Evolutionary conservation across 768 basidiomycete species (phyloP).

Genomic region (Lentinus tigrinus): DNA sequence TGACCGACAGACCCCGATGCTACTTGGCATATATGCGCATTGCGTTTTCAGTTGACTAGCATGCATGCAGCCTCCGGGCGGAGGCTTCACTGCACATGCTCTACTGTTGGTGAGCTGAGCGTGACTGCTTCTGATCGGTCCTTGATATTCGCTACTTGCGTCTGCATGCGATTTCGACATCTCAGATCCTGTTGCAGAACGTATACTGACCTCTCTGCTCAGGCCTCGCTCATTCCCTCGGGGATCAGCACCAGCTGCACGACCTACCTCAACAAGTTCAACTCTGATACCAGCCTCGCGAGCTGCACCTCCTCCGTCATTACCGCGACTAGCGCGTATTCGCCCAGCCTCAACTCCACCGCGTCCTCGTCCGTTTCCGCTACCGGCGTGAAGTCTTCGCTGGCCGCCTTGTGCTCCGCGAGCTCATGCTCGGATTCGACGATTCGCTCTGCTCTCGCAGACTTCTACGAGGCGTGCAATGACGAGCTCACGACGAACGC

Average conservation of each 20-base stretch:
- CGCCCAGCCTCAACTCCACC: slow-evolving; percentile 41
- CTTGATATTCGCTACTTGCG: too few relatives aligned
- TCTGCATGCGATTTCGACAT: too few relatives aligned
- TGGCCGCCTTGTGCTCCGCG: slow-evolving; percentile 55
- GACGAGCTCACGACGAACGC: slow-evolving; percentile 60
- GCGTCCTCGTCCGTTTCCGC: slow-evolving; percentile 32
- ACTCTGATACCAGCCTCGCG: slow-evolving; percentile 55
- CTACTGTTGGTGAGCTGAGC: too few relatives aligned
- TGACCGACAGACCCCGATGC: too few relatives aligned
- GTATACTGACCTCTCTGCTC: slow-evolving; percentile 19
- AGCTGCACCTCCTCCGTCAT: slow-evolving; percentile 66
- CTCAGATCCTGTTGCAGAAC: not conserved
- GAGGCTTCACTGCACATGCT: too few relatives aligned
- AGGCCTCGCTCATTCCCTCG: slow-evolving; percentile 59
- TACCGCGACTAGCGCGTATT: slow-evolving; percentile 55
- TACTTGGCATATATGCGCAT: too few relatives aligned
- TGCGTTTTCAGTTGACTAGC: too few relatives aligned
- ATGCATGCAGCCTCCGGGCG: too few relatives aligned
- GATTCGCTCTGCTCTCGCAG: slow-evolving; percentile 59
- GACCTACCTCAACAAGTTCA: slow-evolving; percentile 58
- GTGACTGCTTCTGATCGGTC: too few relatives aligned
- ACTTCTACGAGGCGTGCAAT: slow-evolving; percentile 71
- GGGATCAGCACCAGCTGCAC: slow-evolving; percentile 56
- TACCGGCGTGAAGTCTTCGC: slow-evolving; percentile 46
- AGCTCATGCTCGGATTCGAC: slow-evolving; percentile 54